Evolutionary conservation across 2,329 filamentous ascomycete species (phyloP).

Genomic region (Dothistroma pini): DNA sequence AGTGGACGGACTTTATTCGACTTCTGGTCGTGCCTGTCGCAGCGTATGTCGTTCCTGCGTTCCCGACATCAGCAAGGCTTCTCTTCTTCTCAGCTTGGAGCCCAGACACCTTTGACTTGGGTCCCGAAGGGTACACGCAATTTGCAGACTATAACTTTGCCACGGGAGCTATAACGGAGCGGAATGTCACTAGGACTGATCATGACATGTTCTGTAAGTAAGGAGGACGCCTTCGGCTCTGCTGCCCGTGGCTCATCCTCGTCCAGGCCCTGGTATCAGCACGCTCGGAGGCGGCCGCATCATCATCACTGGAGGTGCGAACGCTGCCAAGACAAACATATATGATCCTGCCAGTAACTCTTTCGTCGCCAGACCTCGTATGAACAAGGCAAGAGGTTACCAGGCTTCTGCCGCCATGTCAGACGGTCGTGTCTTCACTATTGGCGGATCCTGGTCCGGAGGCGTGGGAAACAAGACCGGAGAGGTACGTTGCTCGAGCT

Average conservation of each 20-base stretch:
- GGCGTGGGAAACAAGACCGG: conserved; percentile 48
- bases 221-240: conserved; percentile 34
- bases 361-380: conserved; percentile 42
- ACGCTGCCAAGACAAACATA: conserved; percentile 48
- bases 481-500: conserved; percentile 15
- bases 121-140: conserved; percentile 5
- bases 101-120: neutral
- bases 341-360: conserved; percentile 40
- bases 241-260: neutral
- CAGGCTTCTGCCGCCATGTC: conserved; percentile 51
- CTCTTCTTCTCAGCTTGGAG: conserved; percentile 8
- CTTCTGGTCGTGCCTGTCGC: conserved; percentile 14
- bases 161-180: conserved; percentile 11
- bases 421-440: conserved; percentile 45
- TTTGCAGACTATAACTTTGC: conserved; percentile 16
- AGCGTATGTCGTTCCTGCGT: conserved; percentile 11
- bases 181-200: conserved; percentile 38
- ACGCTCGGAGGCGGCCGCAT: conserved; percentile 48
- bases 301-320: conserved; percentile 53
- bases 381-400: conserved; percentile 52
- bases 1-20: conserved; percentile 10
- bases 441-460: conserved; percentile 42
- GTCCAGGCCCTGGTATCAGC: conserved; percentile 36
- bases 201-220: conserved; percentile 55
- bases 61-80: conserved; percentile 7